Evolutionary conservation across 78 protist species (phyloP).

Genomic region (Isochrysis galbana): DNA sequence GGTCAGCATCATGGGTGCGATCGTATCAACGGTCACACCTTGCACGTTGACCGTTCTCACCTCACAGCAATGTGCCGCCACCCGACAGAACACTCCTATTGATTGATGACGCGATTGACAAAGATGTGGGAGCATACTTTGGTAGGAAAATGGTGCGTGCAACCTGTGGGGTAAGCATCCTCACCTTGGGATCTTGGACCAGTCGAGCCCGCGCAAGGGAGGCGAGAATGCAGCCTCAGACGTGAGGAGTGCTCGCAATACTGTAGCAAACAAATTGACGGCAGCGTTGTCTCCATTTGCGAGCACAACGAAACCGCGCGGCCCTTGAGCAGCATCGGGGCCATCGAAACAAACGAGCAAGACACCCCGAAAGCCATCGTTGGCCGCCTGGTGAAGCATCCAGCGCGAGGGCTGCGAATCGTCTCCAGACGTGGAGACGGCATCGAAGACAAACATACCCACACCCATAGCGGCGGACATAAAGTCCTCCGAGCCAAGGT

Average conservation of each 20-base stretch:
- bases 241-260: not conserved
- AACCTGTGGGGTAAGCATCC: too few species aligned
- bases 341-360: not conserved
- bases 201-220: not conserved
- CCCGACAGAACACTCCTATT: too few species aligned
- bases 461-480: not conserved
- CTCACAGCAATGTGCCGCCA: too few species aligned
- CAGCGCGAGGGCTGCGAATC: not conserved
- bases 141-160: too few species aligned
- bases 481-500: not conserved
- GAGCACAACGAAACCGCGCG: not conserved
- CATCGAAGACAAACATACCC: not conserved
- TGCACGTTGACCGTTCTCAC: too few species aligned
- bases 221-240: not conserved
- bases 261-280: not conserved
- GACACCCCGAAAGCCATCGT: not conserved
- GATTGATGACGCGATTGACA: too few species aligned
- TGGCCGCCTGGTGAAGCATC: conserved; percentile 18
- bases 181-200: not conserved
- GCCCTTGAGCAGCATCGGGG: not conserved
- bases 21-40: not conserved
- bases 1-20: too few species aligned
- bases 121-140: too few species aligned
- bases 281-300: not conserved
- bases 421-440: not conserved